Conservation (phyloP, 2,329 filamentous ascomycete genomes). For the Trichophyton schoenleinii region DNA sequence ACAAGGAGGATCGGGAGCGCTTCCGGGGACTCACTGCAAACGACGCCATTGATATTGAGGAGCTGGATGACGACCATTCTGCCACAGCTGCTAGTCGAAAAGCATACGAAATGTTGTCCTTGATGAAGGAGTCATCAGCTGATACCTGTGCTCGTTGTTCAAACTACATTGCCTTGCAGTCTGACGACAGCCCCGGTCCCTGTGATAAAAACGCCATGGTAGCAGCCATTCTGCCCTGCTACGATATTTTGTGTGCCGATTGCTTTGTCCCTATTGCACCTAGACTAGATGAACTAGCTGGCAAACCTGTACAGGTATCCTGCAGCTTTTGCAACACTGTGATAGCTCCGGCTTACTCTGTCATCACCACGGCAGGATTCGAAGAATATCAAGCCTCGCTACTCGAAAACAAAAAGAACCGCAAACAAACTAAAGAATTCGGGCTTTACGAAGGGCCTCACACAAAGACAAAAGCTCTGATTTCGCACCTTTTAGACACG, state of each 20-base stretch:
- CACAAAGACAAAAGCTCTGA: conserved; percentile 75
- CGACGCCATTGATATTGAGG: conserved; percentile 79
- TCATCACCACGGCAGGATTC: conserved; percentile 50
- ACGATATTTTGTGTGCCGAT: conserved; percentile 65
- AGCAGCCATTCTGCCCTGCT: conserved; percentile 71
- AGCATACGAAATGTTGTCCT: conserved; percentile 71
- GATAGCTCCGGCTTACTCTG: conserved; percentile 53
- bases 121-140: conserved; percentile 70
- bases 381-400: conserved; percentile 41
- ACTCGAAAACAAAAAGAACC: conserved; percentile 42
- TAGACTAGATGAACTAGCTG: conserved; percentile 35
- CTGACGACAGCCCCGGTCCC: conserved; percentile 37
- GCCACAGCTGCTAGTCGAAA: conserved; percentile 52
- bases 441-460: conserved; percentile 71
- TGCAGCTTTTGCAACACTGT: conserved; percentile 59
- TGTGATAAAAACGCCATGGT: conserved; percentile 45
- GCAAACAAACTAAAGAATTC: conserved; percentile 42
- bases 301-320: conserved; percentile 31
- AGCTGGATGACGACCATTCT: conserved; percentile 52
- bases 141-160: conserved; percentile 62
- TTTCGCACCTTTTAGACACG: conserved; percentile 58
- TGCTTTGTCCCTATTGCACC: conserved; percentile 54
- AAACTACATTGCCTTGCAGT: conserved; percentile 43
- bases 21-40: conserved; percentile 71
- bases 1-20: conserved; percentile 65